Evolutionary conservation across 495 filamentous ascomycete genomes (phyloP).

Genomic region (Podospora pseudoanserina): DNA sequence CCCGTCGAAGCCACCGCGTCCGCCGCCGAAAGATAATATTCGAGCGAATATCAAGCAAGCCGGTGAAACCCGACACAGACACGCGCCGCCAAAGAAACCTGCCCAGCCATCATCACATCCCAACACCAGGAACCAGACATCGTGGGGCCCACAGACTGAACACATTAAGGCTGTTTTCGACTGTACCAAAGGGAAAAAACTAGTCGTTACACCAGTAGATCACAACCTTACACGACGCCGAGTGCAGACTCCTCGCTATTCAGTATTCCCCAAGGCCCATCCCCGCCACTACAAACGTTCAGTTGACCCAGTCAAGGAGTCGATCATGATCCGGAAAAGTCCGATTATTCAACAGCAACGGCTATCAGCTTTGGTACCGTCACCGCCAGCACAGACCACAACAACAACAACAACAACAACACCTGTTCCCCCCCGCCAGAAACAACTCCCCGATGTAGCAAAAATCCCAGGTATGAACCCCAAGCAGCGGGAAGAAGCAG

Average conservation of each 20-base stretch:
- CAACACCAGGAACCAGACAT: background rate
- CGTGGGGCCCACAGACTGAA: background rate
- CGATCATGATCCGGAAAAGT: constrained; percentile 30
- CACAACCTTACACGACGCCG: constrained; percentile 15
- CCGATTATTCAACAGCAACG: constrained; percentile 35
- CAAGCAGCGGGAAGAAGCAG: too few species aligned
- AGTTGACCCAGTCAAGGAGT: constrained; percentile 28
- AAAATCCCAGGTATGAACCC: background rate
- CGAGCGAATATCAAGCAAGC: constrained; percentile 12
- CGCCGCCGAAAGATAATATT: background rate
- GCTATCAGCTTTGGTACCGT: constrained; percentile 31
- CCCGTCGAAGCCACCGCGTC: constrained; percentile 16
- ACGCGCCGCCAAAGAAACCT: background rate
- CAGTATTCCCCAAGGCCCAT: constrained; percentile 18
- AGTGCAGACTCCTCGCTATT: constrained; percentile 17
- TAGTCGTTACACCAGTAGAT: background rate
- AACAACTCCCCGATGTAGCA: background rate
- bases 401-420: background rate
- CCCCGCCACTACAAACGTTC: background rate
- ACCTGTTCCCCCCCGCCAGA: background rate
- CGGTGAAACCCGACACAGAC: constrained; percentile 6
- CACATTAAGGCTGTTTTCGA: background rate
- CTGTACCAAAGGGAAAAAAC: background rate
- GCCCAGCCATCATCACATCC: background rate
- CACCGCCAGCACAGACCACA: constrained; percentile 1